These are phyloP conservation scores for Euptelea pleiosperma DNA, from an alignment of 164 flowering plant genomes.

Conservation along the genomic window DNA sequence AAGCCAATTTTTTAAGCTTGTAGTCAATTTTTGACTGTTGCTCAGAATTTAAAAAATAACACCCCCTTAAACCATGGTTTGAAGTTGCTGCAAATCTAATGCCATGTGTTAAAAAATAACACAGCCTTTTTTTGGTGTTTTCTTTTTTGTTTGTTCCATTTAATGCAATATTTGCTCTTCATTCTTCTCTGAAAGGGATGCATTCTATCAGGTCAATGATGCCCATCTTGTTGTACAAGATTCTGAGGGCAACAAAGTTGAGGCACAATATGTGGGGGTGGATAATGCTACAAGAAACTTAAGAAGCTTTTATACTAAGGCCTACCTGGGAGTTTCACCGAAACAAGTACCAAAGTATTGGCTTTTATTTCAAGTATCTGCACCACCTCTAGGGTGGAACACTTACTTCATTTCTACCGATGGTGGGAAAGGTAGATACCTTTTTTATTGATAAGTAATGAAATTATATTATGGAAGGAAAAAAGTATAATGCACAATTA, in stretches of 20 bases:
- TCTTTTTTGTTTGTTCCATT: neutral
- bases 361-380: slow-evolving; percentile 68
- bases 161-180: neutral
- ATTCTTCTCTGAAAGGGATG: neutral
- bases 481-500: neutral
- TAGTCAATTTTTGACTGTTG: too few species aligned
- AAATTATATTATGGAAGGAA: neutral
- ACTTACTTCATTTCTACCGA: slow-evolving; percentile 69
- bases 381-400: slow-evolving; percentile 84
- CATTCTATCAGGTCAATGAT: slow-evolving; percentile 50
- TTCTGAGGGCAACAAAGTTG: slow-evolving; percentile 47
- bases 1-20: too few species aligned
- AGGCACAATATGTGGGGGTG: slow-evolving; percentile 50
- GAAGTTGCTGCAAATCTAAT: neutral
- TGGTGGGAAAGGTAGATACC: slow-evolving; percentile 33
- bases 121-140: too few species aligned
- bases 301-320: slow-evolving; percentile 57
- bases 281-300: slow-evolving; percentile 65
- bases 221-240: slow-evolving; percentile 58
- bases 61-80: neutral
- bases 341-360: slow-evolving; percentile 54
- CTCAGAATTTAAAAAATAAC: too few species aligned
- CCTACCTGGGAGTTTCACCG: slow-evolving; percentile 53
- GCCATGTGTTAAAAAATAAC: too few species aligned
- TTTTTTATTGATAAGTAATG: neutral